Percentiles rank a stretch among this genome's conserved stretches.
These are phyloP conservation scores for Cylindricascospora bacillispora DNA, from an alignment of 1,139 yeast genomes.

Conservation along the genomic window DNA sequence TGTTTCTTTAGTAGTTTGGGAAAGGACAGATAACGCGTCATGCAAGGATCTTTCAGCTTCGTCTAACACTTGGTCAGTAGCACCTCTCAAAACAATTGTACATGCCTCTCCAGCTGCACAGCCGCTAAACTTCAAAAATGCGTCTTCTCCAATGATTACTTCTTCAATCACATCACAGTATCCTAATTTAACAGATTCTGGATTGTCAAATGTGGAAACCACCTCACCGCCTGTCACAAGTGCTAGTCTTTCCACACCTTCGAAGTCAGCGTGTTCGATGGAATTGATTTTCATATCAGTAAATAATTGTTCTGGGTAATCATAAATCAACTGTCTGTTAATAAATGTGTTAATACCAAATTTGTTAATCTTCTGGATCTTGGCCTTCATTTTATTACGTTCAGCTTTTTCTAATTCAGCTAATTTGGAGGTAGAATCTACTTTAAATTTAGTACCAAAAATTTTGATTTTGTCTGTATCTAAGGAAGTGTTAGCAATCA, in stretches of 20 bases:
- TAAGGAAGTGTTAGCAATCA: constrained; percentile 92
- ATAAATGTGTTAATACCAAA: constrained; percentile 81
- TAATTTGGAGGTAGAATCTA: constrained; percentile 84
- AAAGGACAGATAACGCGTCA: constrained; percentile 88
- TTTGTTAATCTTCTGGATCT: constrained; percentile 77
- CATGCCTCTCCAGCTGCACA: constrained; percentile 96
- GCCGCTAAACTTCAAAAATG: constrained; percentile 78
- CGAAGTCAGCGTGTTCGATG: constrained; percentile 97
- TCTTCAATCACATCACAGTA: constrained; percentile 86
- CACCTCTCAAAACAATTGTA: constrained; percentile 91
- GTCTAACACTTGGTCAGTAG: constrained; percentile 89
- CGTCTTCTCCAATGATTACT: constrained; percentile 79
- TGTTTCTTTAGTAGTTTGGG: constrained; percentile 93
- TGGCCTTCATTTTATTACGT: constrained; percentile 79
- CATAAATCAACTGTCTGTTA: constrained; percentile 91
- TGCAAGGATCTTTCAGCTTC: constrained; percentile 97
- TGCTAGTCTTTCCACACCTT: constrained; percentile 93
- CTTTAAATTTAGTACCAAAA: constrained; percentile 96
- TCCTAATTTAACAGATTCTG: constrained; percentile 77
- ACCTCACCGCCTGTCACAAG: constrained; percentile 98
- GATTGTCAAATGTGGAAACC: constrained; percentile 89
- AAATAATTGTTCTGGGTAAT: constrained; percentile 93
- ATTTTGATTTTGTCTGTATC: constrained; percentile 96
- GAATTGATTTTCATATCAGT: constrained; percentile 81
- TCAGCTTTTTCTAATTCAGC: constrained; percentile 96